Conservation (phyloP, 768 basidiomycete genomes). For the Kwoniella mangroviensis region DNA sequence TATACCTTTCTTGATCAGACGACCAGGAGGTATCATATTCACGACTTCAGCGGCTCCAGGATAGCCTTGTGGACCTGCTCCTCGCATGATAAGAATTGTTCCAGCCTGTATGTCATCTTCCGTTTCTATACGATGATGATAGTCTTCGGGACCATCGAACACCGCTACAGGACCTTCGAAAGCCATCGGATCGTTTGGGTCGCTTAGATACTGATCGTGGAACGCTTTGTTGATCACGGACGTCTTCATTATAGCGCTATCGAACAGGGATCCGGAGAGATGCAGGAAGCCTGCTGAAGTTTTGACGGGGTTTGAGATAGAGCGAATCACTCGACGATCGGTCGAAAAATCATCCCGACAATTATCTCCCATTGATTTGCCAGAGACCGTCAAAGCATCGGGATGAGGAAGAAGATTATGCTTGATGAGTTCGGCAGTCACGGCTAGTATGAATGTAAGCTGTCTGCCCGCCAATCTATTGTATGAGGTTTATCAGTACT, state of each 20-base stretch:
- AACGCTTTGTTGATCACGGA: slow-evolving; percentile 54
- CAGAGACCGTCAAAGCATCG: slow-evolving; percentile 48
- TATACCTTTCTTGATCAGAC: slow-evolving; percentile 53
- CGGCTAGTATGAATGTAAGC: slow-evolving; percentile 21
- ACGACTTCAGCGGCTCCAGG: slow-evolving; percentile 54
- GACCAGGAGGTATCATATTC: slow-evolving; percentile 56
- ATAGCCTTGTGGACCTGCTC: slow-evolving; percentile 54
- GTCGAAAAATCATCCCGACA: slow-evolving; percentile 46
- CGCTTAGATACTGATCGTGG: slow-evolving; percentile 50
- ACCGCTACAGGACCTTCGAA: slow-evolving; percentile 57
- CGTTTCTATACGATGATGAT: slow-evolving; percentile 50
- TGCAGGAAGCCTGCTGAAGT: slow-evolving; percentile 53
- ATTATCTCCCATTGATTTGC: slow-evolving; percentile 49
- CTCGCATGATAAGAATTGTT: slow-evolving; percentile 56
- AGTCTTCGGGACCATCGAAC: slow-evolving; percentile 57
- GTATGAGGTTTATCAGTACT: slow-evolving; percentile 2
- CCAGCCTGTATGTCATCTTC: slow-evolving; percentile 34
- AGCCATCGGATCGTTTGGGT: slow-evolving; percentile 54
- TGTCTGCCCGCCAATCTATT: too few species aligned
- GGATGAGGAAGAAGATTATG: slow-evolving; percentile 42
- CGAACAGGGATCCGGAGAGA: slow-evolving; percentile 53
- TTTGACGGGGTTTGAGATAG: slow-evolving; percentile 47
- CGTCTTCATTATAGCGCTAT: slow-evolving; percentile 56
- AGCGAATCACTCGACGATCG: slow-evolving; percentile 51
- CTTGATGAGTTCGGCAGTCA: slow-evolving; percentile 48